Conservation (phyloP, 2,329 filamentous ascomycete species). For the Didymella pinodella region DNA sequence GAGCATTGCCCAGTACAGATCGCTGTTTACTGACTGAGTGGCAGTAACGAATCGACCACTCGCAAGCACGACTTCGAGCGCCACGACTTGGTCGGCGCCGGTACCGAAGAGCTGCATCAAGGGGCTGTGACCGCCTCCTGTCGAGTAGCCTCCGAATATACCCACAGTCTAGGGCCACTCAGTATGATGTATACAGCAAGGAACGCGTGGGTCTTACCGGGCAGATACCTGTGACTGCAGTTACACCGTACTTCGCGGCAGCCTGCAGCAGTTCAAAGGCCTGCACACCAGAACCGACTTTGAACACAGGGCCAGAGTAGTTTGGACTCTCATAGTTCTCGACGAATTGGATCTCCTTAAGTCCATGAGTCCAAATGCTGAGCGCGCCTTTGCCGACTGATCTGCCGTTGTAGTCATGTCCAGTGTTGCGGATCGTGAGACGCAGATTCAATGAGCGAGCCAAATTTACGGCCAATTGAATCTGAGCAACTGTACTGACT, state of each 20-base stretch:
- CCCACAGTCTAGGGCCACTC: constrained; percentile 55
- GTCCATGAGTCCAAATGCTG: constrained; percentile 42
- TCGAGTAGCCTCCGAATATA: constrained; percentile 52
- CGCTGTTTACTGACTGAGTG: constrained; percentile 45
- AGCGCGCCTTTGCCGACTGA: constrained; percentile 40
- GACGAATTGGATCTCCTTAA: constrained; percentile 43
- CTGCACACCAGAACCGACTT: constrained; percentile 44
- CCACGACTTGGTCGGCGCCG: constrained; percentile 48
- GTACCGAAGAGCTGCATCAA: constrained; percentile 57
- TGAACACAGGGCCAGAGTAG: constrained; percentile 44
- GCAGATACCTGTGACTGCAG: constrained; percentile 49
- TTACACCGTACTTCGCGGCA: constrained; percentile 42
- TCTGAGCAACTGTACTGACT: constrained; percentile 40
- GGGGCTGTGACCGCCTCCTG: constrained; percentile 63
- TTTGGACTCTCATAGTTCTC: constrained; percentile 33
- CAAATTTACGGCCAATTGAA: constrained; percentile 46
- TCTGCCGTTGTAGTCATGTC: constrained; percentile 44
- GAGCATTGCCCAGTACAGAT: constrained; percentile 51
- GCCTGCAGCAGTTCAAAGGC: constrained; percentile 42
- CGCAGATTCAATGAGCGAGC: constrained; percentile 44
- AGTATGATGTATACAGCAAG: not conserved
- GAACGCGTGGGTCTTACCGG: constrained; percentile 18
- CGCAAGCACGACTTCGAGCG: constrained; percentile 47
- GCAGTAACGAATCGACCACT: constrained; percentile 37
- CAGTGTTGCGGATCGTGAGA: constrained; percentile 44